Base-by-base conservation (phyloP, 306 rosid species). In the Quercus engelmannii region DNA sequence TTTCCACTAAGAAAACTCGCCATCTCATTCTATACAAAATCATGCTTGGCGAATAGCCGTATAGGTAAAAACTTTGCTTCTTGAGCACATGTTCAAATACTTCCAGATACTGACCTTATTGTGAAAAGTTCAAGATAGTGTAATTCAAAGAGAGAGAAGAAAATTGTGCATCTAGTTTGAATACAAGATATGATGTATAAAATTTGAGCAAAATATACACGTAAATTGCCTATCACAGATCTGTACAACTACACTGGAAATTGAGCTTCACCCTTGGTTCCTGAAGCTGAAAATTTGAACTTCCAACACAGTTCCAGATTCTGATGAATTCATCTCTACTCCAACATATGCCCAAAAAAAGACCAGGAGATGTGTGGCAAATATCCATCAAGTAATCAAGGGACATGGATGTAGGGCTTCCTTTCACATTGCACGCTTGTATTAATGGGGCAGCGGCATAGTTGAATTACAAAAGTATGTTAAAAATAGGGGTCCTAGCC, bases 241-340 rank as follows among this genome's bases (percentile, higher is more conserved):
- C 92, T 90, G 84, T 89, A 87, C 93, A 87, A 82, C 64, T 78
- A 85, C 83, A 80, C 80, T 72, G 70, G 82, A 83, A 72, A 52
- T 74, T 76, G 87, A 74, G 81, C 74, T 19, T 4, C 7, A 18
- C 52, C 72, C 21, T 46, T 19, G 10, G 52, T 19, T 14, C 7
- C 52, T 35, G 51, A 67, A 18, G 52, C 72, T 11, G 52, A 43
- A 67, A 67, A 35, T 9, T n/a, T 68, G 72, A 33, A 68, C 84
- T 82, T 84, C 79, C 62, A 72, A 80, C 57, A 80, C 52, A 59
- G 80, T 78, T 49, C 26, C 73, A 41, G 84, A 77, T 84, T 83
- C 76, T 62, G 64, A 83, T 75, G 82, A 81, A 82, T 75, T 78
- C 77, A 83, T 62, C 80, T 79, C 79, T 20, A 69, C 65, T 65